Base-by-base conservation (phyloP, 768 basidiomycete genomes). In the Pleurotus eryngii region DNA sequence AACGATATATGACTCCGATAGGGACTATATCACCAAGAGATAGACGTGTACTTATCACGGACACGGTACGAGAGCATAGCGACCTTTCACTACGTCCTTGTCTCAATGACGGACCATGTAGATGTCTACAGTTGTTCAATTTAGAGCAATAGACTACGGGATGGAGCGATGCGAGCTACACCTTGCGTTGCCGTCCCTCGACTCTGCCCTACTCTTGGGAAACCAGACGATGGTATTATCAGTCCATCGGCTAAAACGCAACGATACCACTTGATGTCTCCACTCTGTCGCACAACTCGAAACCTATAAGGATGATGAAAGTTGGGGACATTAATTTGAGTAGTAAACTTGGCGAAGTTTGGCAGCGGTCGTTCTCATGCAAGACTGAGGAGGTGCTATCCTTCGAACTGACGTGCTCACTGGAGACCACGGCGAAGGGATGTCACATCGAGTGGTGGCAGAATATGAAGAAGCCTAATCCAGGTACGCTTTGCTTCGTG, bases 81-180 rank as follows among this genome's bases (percentile, higher is more conserved):
- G 8, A 35, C 15, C 22, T 18, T 20, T 46, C 15, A 30, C 17
- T 9, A 18, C 43, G 46, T 17, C 11, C 15, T 39, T 37, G 39
- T 35, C 30, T 11, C 30, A 35, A 35, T 35, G 30, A 3, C 30
- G 30, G 30, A 11, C 30, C 48, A 7, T n/a, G 14, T 38, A 67
- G 65, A 47, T 67, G 12, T 64, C 64, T 6, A 67, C 65, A 15
- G 53, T 67, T 12, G 49, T 56, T 4, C 65, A 67, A 20, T 67
- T 67, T 55, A 54, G 65, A 26, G 60, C 60, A 3, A 59, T 67
- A 5, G 65, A 67, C 48, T 67, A 60, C 45, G 65, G 64, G 8
- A 65, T 67, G 64, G 64, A 65, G 27, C 35, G 37, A 9, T 61
- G 62, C 43, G 59, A 59, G 24, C 26, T 63, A 3, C 42, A 60